Evolutionary conservation across 805 yeast species (phyloP).

Genomic region (Metschnikowia hibisci): DNA sequence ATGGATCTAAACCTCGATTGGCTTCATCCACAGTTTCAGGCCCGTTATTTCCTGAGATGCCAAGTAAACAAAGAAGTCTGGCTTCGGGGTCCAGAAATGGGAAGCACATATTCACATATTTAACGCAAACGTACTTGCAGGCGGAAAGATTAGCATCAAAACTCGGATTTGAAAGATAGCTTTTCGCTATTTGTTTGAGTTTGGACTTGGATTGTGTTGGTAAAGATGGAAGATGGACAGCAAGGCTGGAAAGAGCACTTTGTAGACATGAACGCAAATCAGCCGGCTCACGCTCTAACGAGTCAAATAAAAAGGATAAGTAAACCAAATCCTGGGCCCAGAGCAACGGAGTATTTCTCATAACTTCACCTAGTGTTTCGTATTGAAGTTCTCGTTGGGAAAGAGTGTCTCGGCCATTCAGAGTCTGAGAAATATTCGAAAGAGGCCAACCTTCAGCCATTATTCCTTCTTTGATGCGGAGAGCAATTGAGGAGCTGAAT

Average conservation of each 20-base stretch:
- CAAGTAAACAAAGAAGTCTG: conserved; percentile 63
- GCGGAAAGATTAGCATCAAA: conserved; percentile 20
- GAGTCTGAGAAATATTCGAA: conserved; percentile 31
- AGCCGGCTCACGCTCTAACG: conserved; percentile 58
- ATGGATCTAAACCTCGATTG: conserved; percentile 73
- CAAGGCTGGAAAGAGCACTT: conserved; percentile 60
- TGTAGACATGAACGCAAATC: conserved; percentile 68
- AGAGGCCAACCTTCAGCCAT: conserved; percentile 61
- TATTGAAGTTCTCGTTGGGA: conserved; percentile 62
- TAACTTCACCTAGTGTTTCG: conserved; percentile 70
- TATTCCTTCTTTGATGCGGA: conserved; percentile 50
- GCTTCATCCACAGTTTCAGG: conserved; percentile 82
- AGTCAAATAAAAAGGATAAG: conserved; percentile 65
- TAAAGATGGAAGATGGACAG: conserved; percentile 44
- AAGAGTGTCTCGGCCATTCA: conserved; percentile 31
- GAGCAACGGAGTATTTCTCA: conserved; percentile 43
- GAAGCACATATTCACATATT: conserved; percentile 59
- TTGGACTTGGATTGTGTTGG: conserved; percentile 34
- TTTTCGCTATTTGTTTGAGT: conserved; percentile 37
- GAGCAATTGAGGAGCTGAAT: conserved; percentile 44
- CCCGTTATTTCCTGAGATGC: conserved; percentile 52
- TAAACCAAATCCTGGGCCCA: conserved; percentile 46
- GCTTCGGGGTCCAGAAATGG: conserved; percentile 67
- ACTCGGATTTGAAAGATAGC: conserved; percentile 24
- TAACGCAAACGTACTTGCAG: conserved; percentile 60